Percentiles rank a stretch among this genome's conserved stretches.
phyloP scores from a whole-genome alignment of 352 stramenopile species.

The Phytophthora melonis region DNA sequence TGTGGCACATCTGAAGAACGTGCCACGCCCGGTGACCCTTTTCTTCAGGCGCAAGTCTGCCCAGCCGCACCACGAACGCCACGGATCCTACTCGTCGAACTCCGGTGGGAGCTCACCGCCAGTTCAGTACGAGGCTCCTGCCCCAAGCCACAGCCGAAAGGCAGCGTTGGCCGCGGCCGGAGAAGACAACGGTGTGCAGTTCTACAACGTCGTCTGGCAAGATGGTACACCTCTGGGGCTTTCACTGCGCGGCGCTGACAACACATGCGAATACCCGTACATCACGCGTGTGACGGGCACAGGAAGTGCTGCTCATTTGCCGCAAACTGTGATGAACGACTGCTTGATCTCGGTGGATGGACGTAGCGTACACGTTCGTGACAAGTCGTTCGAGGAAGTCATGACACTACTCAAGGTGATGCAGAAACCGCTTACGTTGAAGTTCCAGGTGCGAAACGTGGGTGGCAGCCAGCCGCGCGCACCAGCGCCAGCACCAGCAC shows the following conservation, averaged over 20 bases:
- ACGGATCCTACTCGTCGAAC: constrained; percentile 54
- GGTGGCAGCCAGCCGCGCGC: constrained; percentile 30
- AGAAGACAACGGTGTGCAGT: constrained; percentile 57
- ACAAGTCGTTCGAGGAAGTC: constrained; percentile 90
- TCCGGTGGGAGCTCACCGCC: constrained; percentile 45
- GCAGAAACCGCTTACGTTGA: constrained; percentile 87
- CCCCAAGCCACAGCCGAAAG: constrained; percentile 45
- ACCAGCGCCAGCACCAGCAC: constrained; percentile 23
- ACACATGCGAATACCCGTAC: constrained; percentile 83
- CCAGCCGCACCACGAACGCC: constrained; percentile 33
- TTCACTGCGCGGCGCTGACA: constrained; percentile 78
- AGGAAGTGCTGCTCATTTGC: constrained; percentile 82
- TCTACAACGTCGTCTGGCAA: constrained; percentile 89
- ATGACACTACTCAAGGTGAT: constrained; percentile 90
- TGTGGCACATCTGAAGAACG: constrained; percentile 80
- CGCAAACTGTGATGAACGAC: constrained; percentile 79
- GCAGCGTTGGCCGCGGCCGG: constrained; percentile 37
- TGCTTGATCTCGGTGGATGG: constrained; percentile 82
- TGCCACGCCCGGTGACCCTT: constrained; percentile 81
- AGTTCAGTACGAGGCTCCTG: constrained; percentile 52
- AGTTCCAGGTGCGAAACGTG: constrained; percentile 75
- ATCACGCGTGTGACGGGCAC: constrained; percentile 89
- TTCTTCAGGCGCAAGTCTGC: constrained; percentile 67
- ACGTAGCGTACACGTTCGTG: constrained; percentile 79
- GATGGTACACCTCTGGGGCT: constrained; percentile 78